Conservation (phyloP, 257 asterid genomes). For the Rhazya stricta region DNA sequence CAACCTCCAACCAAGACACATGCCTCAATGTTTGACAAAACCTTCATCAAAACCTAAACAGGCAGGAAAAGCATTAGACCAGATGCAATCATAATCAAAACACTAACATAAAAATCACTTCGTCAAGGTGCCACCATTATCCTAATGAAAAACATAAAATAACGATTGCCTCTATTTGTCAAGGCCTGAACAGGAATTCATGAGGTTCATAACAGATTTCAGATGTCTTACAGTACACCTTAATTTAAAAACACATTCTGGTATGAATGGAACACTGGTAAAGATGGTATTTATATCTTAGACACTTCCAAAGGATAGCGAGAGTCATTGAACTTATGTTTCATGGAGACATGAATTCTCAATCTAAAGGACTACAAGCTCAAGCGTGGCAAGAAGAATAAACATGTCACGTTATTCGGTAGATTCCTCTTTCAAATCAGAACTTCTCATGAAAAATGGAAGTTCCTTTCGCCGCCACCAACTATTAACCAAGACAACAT, state of each 20-base stretch:
- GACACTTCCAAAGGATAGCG: neutral
- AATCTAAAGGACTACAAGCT: neutral
- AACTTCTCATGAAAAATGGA: neutral
- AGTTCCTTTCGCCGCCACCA: neutral
- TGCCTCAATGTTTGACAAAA: conserved; percentile 84
- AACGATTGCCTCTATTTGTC: neutral
- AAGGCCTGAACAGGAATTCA: neutral
- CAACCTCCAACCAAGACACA: conserved; percentile 99
- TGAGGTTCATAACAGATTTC: neutral
- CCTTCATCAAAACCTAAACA: conserved; percentile 85
- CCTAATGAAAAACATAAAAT: neutral
- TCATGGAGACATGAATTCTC: neutral
- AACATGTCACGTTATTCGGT: neutral
- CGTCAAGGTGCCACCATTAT: neutral
- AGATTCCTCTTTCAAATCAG: neutral
- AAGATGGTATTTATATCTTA: neutral
- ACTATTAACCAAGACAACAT: neutral
- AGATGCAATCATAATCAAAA: conserved; percentile 3
- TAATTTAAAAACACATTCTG: neutral
- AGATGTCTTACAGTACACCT: neutral
- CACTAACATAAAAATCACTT: neutral
- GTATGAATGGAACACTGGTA: neutral
- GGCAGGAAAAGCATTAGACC: conserved; percentile 10
- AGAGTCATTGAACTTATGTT: neutral
- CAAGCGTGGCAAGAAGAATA: neutral